Evolutionary conservation across 2,329 filamentous ascomycete genomes (phyloP).

Genomic region (Colletotrichum simmondsii): DNA sequence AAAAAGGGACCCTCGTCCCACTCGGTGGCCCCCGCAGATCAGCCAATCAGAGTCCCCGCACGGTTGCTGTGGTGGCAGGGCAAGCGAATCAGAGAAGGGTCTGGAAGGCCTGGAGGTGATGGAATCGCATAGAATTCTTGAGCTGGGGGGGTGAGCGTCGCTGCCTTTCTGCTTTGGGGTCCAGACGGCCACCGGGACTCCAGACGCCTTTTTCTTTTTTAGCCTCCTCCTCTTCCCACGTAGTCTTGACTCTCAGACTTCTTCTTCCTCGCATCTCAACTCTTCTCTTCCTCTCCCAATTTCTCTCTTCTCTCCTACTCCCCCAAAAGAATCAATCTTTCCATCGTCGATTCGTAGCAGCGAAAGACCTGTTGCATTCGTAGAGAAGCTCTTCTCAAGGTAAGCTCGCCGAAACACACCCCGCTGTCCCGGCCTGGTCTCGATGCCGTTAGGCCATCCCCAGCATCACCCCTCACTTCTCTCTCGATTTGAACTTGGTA

Average conservation of each 20-base stretch:
- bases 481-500: not conserved
- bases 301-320: slow-evolving; percentile 37
- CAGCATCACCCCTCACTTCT: not conserved
- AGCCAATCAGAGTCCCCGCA: slow-evolving; percentile 35
- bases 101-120: slow-evolving; percentile 44
- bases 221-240: slow-evolving; percentile 39
- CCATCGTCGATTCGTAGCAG: slow-evolving; percentile 38
- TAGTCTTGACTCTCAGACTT: slow-evolving; percentile 33
- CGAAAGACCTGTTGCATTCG: slow-evolving; percentile 38
- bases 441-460: not conserved
- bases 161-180: slow-evolving; percentile 21
- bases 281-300: not conserved
- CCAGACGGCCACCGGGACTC: not conserved
- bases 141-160: slow-evolving; percentile 38
- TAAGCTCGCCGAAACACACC: slow-evolving; percentile 19
- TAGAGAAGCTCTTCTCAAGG: slow-evolving; percentile 35
- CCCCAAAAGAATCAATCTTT: slow-evolving; percentile 30
- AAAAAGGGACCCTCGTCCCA: slow-evolving; percentile 12
- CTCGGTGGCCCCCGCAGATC: not conserved
- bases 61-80: slow-evolving; percentile 39
- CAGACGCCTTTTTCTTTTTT: slow-evolving; percentile 48
- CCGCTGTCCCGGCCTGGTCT: slow-evolving; percentile 17
- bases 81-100: slow-evolving; percentile 37
- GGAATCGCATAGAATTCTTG: slow-evolving; percentile 59
- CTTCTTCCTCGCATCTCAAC: slow-evolving; percentile 31